A percentile compares a stretch with the other conserved stretches of the same genome.
These are phyloP conservation scores for Fraxinus albicans DNA, from an alignment of 305 asterid genomes.

Conservation along the genomic window DNA sequence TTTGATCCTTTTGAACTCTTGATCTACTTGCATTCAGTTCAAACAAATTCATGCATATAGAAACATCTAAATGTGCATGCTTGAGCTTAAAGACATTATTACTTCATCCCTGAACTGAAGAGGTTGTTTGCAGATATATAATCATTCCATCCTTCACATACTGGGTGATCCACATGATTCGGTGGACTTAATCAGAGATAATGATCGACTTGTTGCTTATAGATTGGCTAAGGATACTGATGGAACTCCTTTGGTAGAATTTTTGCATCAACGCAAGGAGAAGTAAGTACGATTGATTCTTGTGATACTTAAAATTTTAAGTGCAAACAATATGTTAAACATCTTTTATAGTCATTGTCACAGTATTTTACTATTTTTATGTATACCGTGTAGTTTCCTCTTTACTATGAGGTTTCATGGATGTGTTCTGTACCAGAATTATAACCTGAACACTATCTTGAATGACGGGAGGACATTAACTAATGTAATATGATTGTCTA, in stretches of 20 bases:
- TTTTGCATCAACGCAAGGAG: conserved; percentile 43
- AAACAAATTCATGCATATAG: background rate
- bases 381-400: background rate
- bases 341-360: background rate
- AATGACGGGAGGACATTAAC: conserved; percentile 2
- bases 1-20: background rate
- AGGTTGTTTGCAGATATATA: conserved; percentile 50
- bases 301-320: background rate
- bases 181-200: conserved; percentile 59
- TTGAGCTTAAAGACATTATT: background rate
- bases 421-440: background rate
- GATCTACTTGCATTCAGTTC: background rate
- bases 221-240: conserved; percentile 53
- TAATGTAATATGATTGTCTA: background rate
- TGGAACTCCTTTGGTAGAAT: conserved; percentile 49
- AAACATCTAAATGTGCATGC: background rate
- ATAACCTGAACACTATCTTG: background rate
- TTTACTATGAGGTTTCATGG: background rate
- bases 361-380: background rate
- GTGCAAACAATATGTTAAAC: background rate
- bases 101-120: conserved; percentile 22
- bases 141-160: conserved; percentile 38
- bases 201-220: conserved; percentile 66
- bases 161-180: conserved; percentile 52
- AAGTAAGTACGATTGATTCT: conserved; percentile 43